phyloP scores from a whole-genome alignment of 1,284 basidiomycete genomes.

The Phellopilus nigrolimitatus region DNA sequence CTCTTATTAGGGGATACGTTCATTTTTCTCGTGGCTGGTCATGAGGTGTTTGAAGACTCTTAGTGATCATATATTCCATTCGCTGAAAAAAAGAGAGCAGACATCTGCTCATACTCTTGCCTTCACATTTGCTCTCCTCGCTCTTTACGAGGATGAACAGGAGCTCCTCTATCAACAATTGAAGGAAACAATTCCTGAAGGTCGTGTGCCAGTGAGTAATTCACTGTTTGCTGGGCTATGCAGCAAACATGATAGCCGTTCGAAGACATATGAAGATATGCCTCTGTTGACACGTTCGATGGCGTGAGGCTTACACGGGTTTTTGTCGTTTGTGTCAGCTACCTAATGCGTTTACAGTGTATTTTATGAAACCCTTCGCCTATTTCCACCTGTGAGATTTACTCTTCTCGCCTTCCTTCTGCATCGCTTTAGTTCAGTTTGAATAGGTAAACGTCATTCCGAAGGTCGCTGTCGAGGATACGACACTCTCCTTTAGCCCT shows the following conservation, averaged over 20 bases:
- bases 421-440: conserved; percentile 22
- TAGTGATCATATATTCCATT: no score
- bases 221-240: neutral
- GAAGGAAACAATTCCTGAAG: conserved; percentile 37
- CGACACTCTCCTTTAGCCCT: conserved; percentile 35
- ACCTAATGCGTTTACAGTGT: conserved; percentile 11
- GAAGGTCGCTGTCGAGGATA: conserved; percentile 45
- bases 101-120: conserved; percentile 53
- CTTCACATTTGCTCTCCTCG: conserved; percentile 49
- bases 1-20: conserved; percentile 50
- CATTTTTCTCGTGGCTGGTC: conserved; percentile 54
- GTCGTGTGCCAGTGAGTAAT: conserved; percentile 36
- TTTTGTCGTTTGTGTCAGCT: conserved; percentile 10
- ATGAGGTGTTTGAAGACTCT: conserved; percentile 39
- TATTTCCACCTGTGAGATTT: conserved; percentile 57
- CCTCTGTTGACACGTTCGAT: conserved; percentile 39
- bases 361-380: no score
- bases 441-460: conserved; percentile 43
- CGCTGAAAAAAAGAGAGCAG: conserved; percentile 31
- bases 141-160: conserved; percentile 56
- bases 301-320: conserved; percentile 32
- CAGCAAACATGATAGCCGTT: conserved; percentile 5
- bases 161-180: conserved; percentile 54
- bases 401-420: conserved; percentile 53
- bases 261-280: conserved; percentile 51